Base-by-base conservation (phyloP, 805 yeast species). In the Wickerhamiella dianesei region DNA sequence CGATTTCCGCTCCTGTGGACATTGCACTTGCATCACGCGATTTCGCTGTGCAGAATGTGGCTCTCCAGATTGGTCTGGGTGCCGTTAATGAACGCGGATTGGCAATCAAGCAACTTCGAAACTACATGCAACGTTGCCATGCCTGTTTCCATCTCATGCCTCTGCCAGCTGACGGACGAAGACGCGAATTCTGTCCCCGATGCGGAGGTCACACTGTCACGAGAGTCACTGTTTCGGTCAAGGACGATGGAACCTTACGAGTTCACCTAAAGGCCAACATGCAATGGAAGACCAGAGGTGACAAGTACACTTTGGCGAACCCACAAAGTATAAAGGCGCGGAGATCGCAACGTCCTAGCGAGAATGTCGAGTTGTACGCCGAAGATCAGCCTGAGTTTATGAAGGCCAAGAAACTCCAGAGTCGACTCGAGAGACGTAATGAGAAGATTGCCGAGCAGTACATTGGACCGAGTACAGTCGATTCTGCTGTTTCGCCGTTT, bases 341-440 rank as follows among this genome's bases (percentile, higher is more conserved):
- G 59, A 74, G 73, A 53, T 73, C 74, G 56, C 95, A 95, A 39
- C 82, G 82, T 56, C 86, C 80, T 45, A 88, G 88, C 3, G 87
- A 80, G 54, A 19, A 13, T n/a, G 89, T 87, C 56, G 72, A 82
- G 43, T 71, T 87, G 48, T 57, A 57, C 37, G 76, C 94, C 56
- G 97, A 84, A 63, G 99, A 92, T 65, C 96, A 92, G 68, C 84
- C 82, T 58, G 98, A 92, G 64, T 92, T 92, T 63, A 76, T 77
- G 53, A 79, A 82, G 62, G 95, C 95, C 1, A 61, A 89, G 50
- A 87, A 87, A 61, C 80, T 84, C 57, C 94, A 88, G 46, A 79
- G 80, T 40, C 86, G 96, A 94, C 81, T 79, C 56, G 75, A 83
- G 58, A 74, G 83, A 57, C 82, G 84, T 57, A 85, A 84, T 57